A percentile compares a stretch with the other conserved stretches of the same genome.
phyloP scores from a whole-genome alignment of 1,284 basidiomycete species.

The Austroboletus niveus region DNA sequence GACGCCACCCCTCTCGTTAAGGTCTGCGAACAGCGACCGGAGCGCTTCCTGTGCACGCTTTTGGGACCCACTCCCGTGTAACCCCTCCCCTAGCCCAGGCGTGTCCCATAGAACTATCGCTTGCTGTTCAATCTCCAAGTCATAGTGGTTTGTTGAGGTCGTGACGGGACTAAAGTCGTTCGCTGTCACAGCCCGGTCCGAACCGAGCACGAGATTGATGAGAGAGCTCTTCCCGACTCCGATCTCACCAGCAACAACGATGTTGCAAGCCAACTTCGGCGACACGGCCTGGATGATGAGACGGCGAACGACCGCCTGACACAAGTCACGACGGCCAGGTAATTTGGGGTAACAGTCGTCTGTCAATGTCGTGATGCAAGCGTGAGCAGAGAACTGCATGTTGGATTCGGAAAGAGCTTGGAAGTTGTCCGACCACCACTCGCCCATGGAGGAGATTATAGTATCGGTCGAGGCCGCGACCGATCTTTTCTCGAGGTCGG shows the following conservation, averaged over 20 bases:
- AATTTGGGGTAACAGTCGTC: constrained; percentile 28
- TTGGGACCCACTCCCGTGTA: constrained; percentile 6
- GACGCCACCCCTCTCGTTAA: constrained; percentile 24
- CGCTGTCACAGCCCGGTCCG: constrained; percentile 14
- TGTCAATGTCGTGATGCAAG: constrained; percentile 31
- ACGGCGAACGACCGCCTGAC: constrained; percentile 19
- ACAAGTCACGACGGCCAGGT: constrained; percentile 18
- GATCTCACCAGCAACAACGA: constrained; percentile 27
- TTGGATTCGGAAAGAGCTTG: constrained; percentile 11
- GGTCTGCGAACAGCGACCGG: constrained; percentile 20
- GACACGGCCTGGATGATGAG: constrained; percentile 24
- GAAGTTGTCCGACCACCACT: constrained; percentile 33
- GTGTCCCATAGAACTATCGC: constrained; percentile 24
- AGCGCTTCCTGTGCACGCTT: constrained; percentile 19
- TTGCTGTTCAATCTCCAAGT: constrained; percentile 15
- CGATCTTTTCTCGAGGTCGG: constrained; percentile 35
- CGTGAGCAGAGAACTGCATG: constrained; percentile 30
- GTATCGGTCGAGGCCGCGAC: constrained; percentile 7
- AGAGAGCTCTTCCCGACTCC: constrained; percentile 32
- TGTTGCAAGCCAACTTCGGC: constrained; percentile 24
- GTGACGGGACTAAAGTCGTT: constrained; percentile 27
- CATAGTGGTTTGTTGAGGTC: constrained; percentile 9
- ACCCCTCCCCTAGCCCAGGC: neutral
- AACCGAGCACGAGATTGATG: constrained; percentile 27
- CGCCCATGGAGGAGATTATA: constrained; percentile 30